phyloP scores from a whole-genome alignment of 1,284 basidiomycete genomes.

The Ganoderma sinense region DNA sequence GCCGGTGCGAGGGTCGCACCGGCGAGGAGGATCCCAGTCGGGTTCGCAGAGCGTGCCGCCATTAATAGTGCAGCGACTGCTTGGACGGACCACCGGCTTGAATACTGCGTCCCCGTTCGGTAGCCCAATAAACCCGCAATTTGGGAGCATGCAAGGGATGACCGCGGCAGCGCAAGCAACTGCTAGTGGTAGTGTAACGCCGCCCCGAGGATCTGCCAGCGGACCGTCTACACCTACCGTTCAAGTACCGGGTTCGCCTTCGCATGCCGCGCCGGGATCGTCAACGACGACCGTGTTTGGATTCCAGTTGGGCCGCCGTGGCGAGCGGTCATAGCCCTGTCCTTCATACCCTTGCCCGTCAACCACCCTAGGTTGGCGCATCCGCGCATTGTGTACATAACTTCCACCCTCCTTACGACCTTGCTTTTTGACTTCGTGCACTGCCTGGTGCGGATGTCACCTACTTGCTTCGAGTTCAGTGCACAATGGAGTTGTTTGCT shows the following conservation, averaged over 20 bases:
- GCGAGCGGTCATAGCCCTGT: slow-evolving; percentile 15
- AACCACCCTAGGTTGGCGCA: neutral
- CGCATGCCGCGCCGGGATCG: slow-evolving; percentile 17
- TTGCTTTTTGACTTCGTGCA: slow-evolving; percentile 8
- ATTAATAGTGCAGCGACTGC: slow-evolving; percentile 49
- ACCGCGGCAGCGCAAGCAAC: slow-evolving; percentile 11
- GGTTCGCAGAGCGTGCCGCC: slow-evolving; percentile 34
- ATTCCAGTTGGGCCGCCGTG: slow-evolving; percentile 30
- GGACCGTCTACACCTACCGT: neutral
- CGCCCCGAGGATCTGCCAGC: neutral
- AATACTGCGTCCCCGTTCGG: slow-evolving; percentile 31
- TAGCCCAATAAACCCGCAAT: slow-evolving; percentile 32
- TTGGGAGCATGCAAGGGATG: slow-evolving; percentile 23
- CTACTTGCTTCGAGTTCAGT: slow-evolving; percentile 19
- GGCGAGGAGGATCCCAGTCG: slow-evolving; percentile 17
- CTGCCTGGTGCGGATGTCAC: slow-evolving; percentile 15
- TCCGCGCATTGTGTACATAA: slow-evolving; percentile 20
- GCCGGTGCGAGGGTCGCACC: slow-evolving; percentile 25
- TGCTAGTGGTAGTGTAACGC: neutral
- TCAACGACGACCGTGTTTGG: slow-evolving; percentile 29
- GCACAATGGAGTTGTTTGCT: slow-evolving; percentile 27
- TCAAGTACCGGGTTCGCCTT: neutral
- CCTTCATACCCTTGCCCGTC: neutral
- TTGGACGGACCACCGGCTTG: slow-evolving; percentile 41
- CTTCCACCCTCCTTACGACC: slow-evolving; percentile 18